Base-by-base conservation (phyloP, 345 rosid species). In the Theobroma cacao region DNA sequence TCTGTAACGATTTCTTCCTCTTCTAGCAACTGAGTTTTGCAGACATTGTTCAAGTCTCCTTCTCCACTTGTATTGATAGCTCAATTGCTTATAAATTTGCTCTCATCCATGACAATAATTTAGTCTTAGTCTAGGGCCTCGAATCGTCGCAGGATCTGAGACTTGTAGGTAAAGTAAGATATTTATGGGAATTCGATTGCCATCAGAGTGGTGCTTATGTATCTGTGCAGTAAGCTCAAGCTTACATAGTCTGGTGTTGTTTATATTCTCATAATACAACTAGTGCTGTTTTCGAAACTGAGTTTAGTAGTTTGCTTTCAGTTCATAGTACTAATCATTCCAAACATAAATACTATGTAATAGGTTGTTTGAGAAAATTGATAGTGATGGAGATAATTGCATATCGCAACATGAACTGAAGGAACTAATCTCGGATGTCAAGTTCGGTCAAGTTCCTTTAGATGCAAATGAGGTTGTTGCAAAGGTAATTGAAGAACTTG, bases 401-500 rank as follows among this genome's bases (percentile, higher is more conserved):
- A 18, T 64, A 34, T 64, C 45, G 12, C 26, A 64, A 64, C 26
- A 18, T 0, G 69, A 60, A 14, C 30, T 60, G 65, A 60, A 30
- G n/a, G 65, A 60, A 5, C 7, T 60, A 30, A 60, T 60, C 20
- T 28, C 18, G 38, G 65, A 60, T 60, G 36, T 60, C 36, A 60
- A 60, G 36, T 60, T 60, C 30, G 65, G 65, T 13, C 20, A 22
- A 36, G 69, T 63, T 13, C 45, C 69, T 34, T 34, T 18, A 20
- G 20, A 63, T 34, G 45, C 26, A 18, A 34, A 63, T 34, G 45
- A 64, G 45, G 14, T 20, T 8, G 69, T 64, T 8, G 69, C 45
- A 18, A 64, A 64, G 20, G 69, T 64, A 34, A 34, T 64, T 34
- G 69, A 64, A 36, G 69, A 64, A 18, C 69, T 36, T 64, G 69